These are phyloP conservation scores for Mortierella alpina DNA, from an alignment of 192 early-diverging fungal genomes.

Conservation along the genomic window DNA sequence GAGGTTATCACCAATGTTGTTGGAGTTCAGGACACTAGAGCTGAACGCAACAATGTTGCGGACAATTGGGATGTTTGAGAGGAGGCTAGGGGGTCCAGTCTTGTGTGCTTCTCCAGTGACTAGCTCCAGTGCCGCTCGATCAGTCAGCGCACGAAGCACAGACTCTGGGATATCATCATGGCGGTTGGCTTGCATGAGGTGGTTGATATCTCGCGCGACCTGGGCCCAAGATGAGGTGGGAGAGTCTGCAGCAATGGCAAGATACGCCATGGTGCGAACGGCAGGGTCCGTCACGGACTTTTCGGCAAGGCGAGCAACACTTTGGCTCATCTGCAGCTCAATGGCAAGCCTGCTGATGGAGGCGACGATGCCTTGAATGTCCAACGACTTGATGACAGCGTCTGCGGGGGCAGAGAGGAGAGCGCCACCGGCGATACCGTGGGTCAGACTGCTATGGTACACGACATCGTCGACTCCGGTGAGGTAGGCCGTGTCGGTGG, in stretches of 20 bases:
- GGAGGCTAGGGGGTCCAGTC: background rate
- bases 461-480: conserved; percentile 47
- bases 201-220: conserved; percentile 50
- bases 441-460: conserved; percentile 35
- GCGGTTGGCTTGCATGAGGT: conserved; percentile 26
- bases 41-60: conserved; percentile 47
- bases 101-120: conserved; percentile 25
- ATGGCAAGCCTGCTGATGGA: conserved; percentile 44
- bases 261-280: conserved; percentile 50
- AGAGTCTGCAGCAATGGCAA: conserved; percentile 40
- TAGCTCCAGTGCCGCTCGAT: conserved; percentile 32
- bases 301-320: conserved; percentile 40
- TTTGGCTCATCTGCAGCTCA: conserved; percentile 54
- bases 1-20: conserved; percentile 52
- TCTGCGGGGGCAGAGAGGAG: conserved; percentile 16
- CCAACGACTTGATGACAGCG: conserved; percentile 20
- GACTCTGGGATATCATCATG: conserved; percentile 35
- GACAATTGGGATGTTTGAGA: conserved; percentile 34
- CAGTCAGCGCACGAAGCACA: conserved; percentile 15
- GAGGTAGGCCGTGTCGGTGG: conserved; percentile 43
- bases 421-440: conserved; percentile 34
- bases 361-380: conserved; percentile 13
- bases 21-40: conserved; percentile 44
- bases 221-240: conserved; percentile 20
- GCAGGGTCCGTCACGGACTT: conserved; percentile 24